Base-by-base conservation (phyloP, 352 stramenopile genomes). In the Thraustochytrium sp. region DNA sequence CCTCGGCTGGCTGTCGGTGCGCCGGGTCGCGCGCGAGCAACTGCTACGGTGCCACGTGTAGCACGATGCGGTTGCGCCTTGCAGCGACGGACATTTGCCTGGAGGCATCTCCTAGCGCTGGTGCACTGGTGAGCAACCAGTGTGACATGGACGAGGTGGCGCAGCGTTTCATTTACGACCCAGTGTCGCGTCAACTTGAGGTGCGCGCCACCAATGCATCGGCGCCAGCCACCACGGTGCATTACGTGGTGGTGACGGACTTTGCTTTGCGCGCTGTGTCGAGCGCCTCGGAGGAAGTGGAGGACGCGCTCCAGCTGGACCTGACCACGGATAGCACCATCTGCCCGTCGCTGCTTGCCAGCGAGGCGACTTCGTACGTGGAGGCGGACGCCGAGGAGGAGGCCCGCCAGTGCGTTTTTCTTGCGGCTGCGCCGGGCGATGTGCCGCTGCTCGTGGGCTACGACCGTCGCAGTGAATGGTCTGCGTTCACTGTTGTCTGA, bases 61-160 rank as follows among this genome's bases (percentile, higher is more conserved):
- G 31, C 13, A 26, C 48, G 23, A 55, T 80, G 31, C 40, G 40
- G 11, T 29, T 80, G 23, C 68, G 68, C 18, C n/a, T 80, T 11
- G 23, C 63, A 31, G 36, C 26, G 44, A 80, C 68, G 0, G 40
- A 80, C 42, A 46, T 80, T 46, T 80, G 68, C n/a, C 46, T 80
- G 26, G 68, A 80, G 68, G 68, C 44, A 4, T 21, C 26, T 26
- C 13, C 46, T 5, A 26, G 3, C 2, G 23, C 16, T 29, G 8
- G 42, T 13, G 31, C 5, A 0, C 49, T 80, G 1, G 3, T 80
- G 31, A 48, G 48, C 29, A 80, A 80, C 68, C 9, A 55, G 37
- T 80, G 68, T 26, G 68, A 80, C 16, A 16, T 53, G 3, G 68
- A 51, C 23, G 53, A 61, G 29, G 3, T 23, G 13, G 46, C n/a